Base-by-base conservation (phyloP, 345 rosid species). In the Barbarea vulgaris region DNA sequence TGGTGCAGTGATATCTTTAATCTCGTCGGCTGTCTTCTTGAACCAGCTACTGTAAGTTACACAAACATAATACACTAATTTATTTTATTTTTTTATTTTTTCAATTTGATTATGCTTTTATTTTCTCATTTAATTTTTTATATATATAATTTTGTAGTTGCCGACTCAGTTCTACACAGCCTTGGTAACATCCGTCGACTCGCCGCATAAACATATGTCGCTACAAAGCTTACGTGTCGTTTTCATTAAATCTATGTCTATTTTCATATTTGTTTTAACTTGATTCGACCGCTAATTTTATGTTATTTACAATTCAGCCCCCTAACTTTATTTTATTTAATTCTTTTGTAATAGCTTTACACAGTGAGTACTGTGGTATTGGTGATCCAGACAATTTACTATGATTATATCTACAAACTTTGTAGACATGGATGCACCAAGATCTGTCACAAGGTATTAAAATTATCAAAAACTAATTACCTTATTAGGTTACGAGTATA, bases 81-180 rank as follows among this genome's bases (percentile, higher is more conserved):
- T 13, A 27, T 13, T 47, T n/a, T n/a, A 34, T 47, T 18, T 42
- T 34, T 44, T 56, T 9, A 19, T 62, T 34, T 66, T 34, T 44
- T 56, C 10, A 19, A 58, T 34, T 66, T 27, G 27, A 46, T 62
- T 69, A 64, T 44, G 22, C 3, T 55, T 30, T n/a, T n/a, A n/a
- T n/a, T n/a, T 56, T n/a, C 61, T 64, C 41, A 56, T 54, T 75
- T 69, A 25, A 56, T 81, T 59, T 63, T 58, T 19, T 62, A n/a
- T 28, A 78, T 46, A 8, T 33, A 62, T n/a, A 78, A 67, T 72
- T 72, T 46, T 82, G 93, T 96, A 94, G 97, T 69, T 94, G 79
- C 99, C 99, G 37, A 95, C 99, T 64, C 99, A 95, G 80, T 78
- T 69, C 80, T 95, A 89, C 90, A 90, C 99, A 22, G 99, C 99